These are phyloP conservation scores for Pelargonium australe DNA, from an alignment of 441 rosid species.

Conservation along the genomic window DNA sequence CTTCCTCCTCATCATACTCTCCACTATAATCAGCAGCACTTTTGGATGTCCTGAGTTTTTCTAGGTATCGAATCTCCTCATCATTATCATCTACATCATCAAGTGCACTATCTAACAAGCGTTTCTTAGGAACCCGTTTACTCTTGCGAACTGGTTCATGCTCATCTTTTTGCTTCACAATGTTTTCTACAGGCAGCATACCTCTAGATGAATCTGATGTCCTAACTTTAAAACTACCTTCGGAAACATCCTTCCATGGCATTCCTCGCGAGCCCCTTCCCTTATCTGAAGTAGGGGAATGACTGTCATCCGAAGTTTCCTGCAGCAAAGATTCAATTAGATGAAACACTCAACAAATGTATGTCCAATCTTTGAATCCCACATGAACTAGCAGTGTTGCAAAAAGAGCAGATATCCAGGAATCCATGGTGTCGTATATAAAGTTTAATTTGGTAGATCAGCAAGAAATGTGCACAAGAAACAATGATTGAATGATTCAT, in stretches of 20 bases:
- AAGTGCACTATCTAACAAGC: constrained; percentile 51
- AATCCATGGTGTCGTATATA: neutral
- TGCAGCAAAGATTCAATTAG: constrained; percentile 18
- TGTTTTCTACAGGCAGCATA: constrained; percentile 29
- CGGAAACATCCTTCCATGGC: constrained; percentile 31
- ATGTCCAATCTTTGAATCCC: constrained; percentile 5
- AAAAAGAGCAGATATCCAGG: neutral
- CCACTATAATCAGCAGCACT: constrained; percentile 10
- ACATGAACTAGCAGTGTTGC: constrained; percentile 9
- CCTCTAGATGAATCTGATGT: constrained; percentile 30
- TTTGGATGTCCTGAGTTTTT: constrained; percentile 56
- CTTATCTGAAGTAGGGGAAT: constrained; percentile 24
- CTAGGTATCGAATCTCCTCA: constrained; percentile 67
- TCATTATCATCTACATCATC: constrained; percentile 60
- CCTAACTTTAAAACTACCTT: constrained; percentile 23
- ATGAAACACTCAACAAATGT: constrained; percentile 10
- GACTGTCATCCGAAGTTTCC: constrained; percentile 29
- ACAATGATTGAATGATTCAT: neutral
- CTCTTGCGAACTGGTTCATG: constrained; percentile 67
- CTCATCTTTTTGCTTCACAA: constrained; percentile 22
- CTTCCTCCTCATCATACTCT: constrained; percentile 42
- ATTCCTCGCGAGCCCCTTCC: constrained; percentile 28
- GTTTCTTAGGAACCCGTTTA: constrained; percentile 70
- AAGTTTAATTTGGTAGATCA: neutral
- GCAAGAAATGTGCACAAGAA: neutral